Evolutionary conservation across 306 rosid species (phyloP), one percentile per base, ranked within the genome.

Genomic region (Ziziphus jujuba): DNA sequence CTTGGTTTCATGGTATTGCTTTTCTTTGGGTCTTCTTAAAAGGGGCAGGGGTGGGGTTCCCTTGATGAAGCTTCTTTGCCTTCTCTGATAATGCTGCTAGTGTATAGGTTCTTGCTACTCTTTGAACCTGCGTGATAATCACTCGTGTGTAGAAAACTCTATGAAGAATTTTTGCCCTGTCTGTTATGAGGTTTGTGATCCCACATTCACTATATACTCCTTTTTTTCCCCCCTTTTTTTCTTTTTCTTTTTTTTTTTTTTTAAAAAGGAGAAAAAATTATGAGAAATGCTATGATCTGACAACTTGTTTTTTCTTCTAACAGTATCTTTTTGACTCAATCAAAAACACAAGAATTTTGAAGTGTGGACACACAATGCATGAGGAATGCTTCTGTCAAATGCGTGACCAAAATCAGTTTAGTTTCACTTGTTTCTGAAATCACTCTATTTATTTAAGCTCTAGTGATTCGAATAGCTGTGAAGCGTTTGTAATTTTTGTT

Each of bases 291-390:
- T 25, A 14, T 45, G 62, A 67, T 61, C 81, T 84, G 65, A 89
- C 72, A 38, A 21, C 49, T 49, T 52, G 48, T 54, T 63, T 59
- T 8, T 66, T 21, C 82, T 73, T 50, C 64, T 66, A 59, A 70
- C 71, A 85, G 91, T 89, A 87, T 75, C 91, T 87, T 44, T 87
- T 89, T 77, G 96, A 89, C 74, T 89, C 93, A 54, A 70, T 75
- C 38, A 71, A 85, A 81, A 63, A 69, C 67, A 71, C 86, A 56
- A 17, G 34, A 22, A 73, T 89, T 56, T 75, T 89, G 84, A 56
- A 22, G n/a, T 87, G 96, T 49, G 96, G 93, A 57, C 96, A 89
- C 83, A 77, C 96, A 20, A 87, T 87, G 84, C 96, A 89, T 77
- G 11, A 5, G 2, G 89, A 85, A 11, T 89, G 96, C 77, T 85